Evolutionary conservation across 768 basidiomycete species (phyloP), one percentile per base, ranked within the genome.

Genomic region (Harrya chromipes): DNA sequence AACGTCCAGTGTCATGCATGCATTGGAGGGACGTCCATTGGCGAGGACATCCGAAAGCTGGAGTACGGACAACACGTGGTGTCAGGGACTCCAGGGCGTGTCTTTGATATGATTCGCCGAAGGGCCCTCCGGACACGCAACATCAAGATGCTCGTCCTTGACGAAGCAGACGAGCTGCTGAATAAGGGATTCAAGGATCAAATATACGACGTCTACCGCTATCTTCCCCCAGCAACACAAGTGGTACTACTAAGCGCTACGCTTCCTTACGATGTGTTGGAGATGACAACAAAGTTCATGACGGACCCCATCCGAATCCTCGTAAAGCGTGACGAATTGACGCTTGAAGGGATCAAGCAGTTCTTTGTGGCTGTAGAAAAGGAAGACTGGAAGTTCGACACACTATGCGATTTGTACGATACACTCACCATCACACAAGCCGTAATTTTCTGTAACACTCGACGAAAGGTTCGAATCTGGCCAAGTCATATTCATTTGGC

Each of bases 231-330:
- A 23, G 92, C 92, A 44, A 97, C 94, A 6, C 95, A 98, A 71
- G 95, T 98, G 40, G 94, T 99, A 39, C 79, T 98, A 40, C 81
- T 99, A 56, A 95, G 94, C 64, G 94, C 95, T 38, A 97, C 94
- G 23, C 79, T 98, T 54, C 95, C 95, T 10, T 88, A 93, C 67
- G 95, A 99, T 63, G 94, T 99, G 36, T 71, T 98, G 68, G 95
- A 98, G 74, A 97, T 97, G 90, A 97, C 95, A 17, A 97, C 92
- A 33, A 97, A 98, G 74, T 97, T 98, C 77, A 97, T 98, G 94
- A 92, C 90, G 46, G 94, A 97, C 70, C 95, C 95, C 29, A 93
- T 98, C 66, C 89, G 93, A 40, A 97, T 99, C 61, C 85, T 97
- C 60, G 94, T 98, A 70, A 97, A 97, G 78, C 92, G 94, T 87